Evolutionary conservation across 768 basidiomycete species (phyloP), one percentile per base, ranked within the genome.

Genomic region (Hydnum rufescens): DNA sequence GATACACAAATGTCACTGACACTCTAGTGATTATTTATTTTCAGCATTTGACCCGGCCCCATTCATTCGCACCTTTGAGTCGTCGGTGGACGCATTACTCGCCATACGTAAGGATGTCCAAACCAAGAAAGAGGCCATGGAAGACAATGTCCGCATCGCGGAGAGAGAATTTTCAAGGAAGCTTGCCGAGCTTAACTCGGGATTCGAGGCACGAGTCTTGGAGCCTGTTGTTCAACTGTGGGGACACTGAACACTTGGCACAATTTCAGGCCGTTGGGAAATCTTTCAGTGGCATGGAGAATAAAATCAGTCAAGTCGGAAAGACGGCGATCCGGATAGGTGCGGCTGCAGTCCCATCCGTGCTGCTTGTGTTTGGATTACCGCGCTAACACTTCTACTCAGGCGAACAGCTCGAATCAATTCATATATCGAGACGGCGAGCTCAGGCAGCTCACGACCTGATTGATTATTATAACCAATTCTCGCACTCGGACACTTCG

Each of bases 381-480:
- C n/a, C n/a, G 48, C 43, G 44, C 23, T 47, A 6, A 47, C 6
- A 8, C 6, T 25, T 47, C 28, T 29, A 18, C 23, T 22, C 60
- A 92, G 89, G 90, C 42, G 93, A 97, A 67, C 89, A 97, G 64
- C 74, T 99, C 42, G 93, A 99, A 65, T 84, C 83, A 0, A 79
- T 96, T 18, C 90, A 95, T 62, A 75, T 88, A 52, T 84, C 92
- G 57, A 75, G 93, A 16, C 84, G 88, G 63, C 71, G 90, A 57
- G 93, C 92, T 2, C 87, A 92, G 60, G 92, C 92, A 4, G 89
- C 95, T 0, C 82, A 88, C 58, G 84, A 97, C 61, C 67, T 99
- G 25, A 83, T 97, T 48, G 81, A 89, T 57, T 92, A 82, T 63
- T 96, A 96, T 64, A 88, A 88, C 59, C 86, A 92, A 56, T 83